Conservation (phyloP, 2,329 filamentous ascomycete species). For the Cryphonectria parasitica region DNA sequence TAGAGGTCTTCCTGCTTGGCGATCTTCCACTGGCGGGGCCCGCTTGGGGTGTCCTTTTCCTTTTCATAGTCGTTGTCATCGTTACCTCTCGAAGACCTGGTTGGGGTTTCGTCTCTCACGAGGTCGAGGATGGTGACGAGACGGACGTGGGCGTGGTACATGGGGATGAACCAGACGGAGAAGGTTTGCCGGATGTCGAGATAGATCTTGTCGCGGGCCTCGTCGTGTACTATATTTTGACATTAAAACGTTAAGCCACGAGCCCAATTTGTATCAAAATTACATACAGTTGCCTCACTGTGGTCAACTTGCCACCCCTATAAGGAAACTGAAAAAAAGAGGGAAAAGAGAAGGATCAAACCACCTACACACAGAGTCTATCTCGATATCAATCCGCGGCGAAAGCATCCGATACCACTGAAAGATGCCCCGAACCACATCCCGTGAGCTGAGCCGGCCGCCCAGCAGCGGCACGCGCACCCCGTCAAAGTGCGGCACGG, state of each 20-base stretch:
- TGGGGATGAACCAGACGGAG: constrained; percentile 75
- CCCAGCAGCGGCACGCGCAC: constrained; percentile 44
- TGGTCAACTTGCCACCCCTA: too few relatives aligned
- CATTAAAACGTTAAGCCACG: too few relatives aligned
- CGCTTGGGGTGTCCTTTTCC: background rate
- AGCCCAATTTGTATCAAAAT: too few relatives aligned
- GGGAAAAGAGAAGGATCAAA: background rate
- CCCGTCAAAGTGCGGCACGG: constrained; percentile 59
- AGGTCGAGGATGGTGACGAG: constrained; percentile 72
- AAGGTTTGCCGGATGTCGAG: constrained; percentile 76
- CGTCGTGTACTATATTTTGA: constrained; percentile 64
- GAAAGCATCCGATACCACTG: constrained; percentile 85
- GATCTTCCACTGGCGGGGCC: constrained; percentile 42
- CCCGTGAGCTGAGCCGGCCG: constrained; percentile 62
- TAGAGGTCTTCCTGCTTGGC: constrained; percentile 80
- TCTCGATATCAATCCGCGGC: constrained; percentile 68
- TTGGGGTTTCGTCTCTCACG: constrained; percentile 32
- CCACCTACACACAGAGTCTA: constrained; percentile 60
- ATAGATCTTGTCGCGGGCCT: constrained; percentile 69
- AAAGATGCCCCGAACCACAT: constrained; percentile 71
- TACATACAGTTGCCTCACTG: too few relatives aligned
- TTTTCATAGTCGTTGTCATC: background rate
- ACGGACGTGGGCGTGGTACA: constrained; percentile 69
- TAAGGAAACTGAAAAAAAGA: too few relatives aligned
- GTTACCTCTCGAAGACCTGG: constrained; percentile 25